phyloP scores from a whole-genome alignment of 768 basidiomycete species.

The Xerocomellus chrysenteron region DNA sequence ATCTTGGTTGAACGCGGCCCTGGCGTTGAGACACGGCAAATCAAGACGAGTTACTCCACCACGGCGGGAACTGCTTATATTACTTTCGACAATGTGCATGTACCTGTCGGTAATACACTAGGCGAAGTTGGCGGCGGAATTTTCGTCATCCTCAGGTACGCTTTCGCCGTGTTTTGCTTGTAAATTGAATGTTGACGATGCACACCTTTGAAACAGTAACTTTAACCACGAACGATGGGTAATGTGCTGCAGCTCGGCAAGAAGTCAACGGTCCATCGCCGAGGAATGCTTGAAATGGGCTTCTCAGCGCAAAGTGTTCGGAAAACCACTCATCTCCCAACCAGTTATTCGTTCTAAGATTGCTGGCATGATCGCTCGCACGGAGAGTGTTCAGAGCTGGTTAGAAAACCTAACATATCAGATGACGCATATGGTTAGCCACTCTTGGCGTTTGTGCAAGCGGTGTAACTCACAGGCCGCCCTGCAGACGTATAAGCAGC shows the following conservation, averaged over 20 bases:
- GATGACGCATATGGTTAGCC: slow-evolving; percentile 74
- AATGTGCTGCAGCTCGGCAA: slow-evolving; percentile 76
- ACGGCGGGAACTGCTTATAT: slow-evolving; percentile 86
- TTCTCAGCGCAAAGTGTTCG: slow-evolving; percentile 87
- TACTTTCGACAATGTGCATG: slow-evolving; percentile 81
- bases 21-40: slow-evolving; percentile 62
- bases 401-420: slow-evolving; percentile 85
- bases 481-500: slow-evolving; percentile 63
- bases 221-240: slow-evolving; percentile 97
- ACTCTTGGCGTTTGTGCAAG: neutral
- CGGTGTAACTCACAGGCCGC: slow-evolving; percentile 1
- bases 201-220: slow-evolving; percentile 49
- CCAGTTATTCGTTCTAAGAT: slow-evolving; percentile 88
- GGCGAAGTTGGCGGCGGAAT: slow-evolving; percentile 61
- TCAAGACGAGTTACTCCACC: slow-evolving; percentile 84
- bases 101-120: slow-evolving; percentile 85
- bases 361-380: slow-evolving; percentile 84
- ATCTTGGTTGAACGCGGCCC: slow-evolving; percentile 63
- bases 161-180: neutral
- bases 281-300: slow-evolving; percentile 94
- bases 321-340: slow-evolving; percentile 79
- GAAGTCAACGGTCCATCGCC: slow-evolving; percentile 63
- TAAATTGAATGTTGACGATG: neutral
- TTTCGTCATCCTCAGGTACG: slow-evolving; percentile 56
- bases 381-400: slow-evolving; percentile 83